Conservation (phyloP, 1,139 yeast genomes). For the Pneumocystis carinii region DNA sequence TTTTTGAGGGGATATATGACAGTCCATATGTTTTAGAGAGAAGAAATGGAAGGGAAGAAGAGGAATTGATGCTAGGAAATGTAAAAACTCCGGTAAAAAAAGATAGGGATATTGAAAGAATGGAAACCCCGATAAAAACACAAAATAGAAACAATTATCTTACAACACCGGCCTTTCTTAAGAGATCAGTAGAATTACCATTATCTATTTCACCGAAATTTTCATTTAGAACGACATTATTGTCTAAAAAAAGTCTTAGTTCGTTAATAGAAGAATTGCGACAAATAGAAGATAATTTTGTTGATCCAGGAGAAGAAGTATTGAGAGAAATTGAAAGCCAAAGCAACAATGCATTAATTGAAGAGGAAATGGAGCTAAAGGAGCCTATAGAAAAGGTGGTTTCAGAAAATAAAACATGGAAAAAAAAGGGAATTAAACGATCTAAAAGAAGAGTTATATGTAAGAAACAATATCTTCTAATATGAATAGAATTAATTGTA, state of each 20-base stretch:
- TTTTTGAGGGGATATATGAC: neutral
- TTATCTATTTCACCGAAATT: conserved; percentile 31
- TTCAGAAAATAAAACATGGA: neutral
- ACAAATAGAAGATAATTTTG: conserved; percentile 16
- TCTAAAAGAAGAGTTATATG: neutral
- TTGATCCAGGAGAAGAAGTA: conserved; percentile 12
- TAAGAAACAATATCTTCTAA: neutral
- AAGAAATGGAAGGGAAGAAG: conserved; percentile 16
- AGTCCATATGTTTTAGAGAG: conserved; percentile 26
- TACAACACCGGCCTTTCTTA: conserved; percentile 23
- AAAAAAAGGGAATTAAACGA: neutral
- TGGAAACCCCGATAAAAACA: conserved; percentile 16
- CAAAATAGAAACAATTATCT: conserved; percentile 13
- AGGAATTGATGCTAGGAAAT: neutral
- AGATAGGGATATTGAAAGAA: conserved; percentile 17
- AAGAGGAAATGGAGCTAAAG: neutral
- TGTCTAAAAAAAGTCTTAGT: neutral
- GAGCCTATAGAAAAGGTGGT: neutral
- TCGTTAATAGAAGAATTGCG: conserved; percentile 15
- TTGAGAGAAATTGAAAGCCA: conserved; percentile 11
- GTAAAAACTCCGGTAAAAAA: neutral
- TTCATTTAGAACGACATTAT: neutral
- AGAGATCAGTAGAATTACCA: conserved; percentile 24
- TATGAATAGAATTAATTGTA: neutral
- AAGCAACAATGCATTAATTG: neutral